Conservation (phyloP, 176 grass and related monocot genomes). For the Avena atlantica region DNA sequence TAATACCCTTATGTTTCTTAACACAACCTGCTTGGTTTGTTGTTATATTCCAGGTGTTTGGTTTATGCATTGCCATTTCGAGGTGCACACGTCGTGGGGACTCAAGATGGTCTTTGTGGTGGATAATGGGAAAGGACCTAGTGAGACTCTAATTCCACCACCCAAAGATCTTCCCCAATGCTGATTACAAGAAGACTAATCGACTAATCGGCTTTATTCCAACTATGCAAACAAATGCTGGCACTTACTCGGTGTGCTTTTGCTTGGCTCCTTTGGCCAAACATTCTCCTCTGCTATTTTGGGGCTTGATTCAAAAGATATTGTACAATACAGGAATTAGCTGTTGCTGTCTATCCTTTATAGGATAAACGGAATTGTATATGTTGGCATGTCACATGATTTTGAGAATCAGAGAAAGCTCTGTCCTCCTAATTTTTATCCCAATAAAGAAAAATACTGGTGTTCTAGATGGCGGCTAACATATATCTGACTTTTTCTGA, state of each 20-base stretch:
- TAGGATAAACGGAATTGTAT: conserved; percentile 46
- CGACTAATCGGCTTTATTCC: conserved; percentile 5
- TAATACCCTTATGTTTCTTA: background rate
- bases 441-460: background rate
- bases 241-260: conserved; percentile 45
- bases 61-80: conserved; percentile 88
- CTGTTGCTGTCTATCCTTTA: conserved; percentile 17
- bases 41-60: conserved; percentile 64
- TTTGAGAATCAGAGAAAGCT: conserved; percentile 18
- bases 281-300: conserved; percentile 37
- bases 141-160: conserved; percentile 68
- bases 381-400: conserved; percentile 31
- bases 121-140: conserved; percentile 61
- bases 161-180: conserved; percentile 75
- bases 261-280: conserved; percentile 33
- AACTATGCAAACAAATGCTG: background rate
- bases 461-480: background rate
- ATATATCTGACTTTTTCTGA: background rate
- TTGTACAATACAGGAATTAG: conserved; percentile 27
- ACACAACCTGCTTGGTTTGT: conserved; percentile 29
- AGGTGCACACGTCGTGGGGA: conserved; percentile 84
- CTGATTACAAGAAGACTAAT: conserved; percentile 43
- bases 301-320: conserved; percentile 45
- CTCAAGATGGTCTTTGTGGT: conserved; percentile 84
- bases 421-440: background rate